Percentiles rank a stretch among this genome's conserved stretches.
These are phyloP conservation scores for Xylaria digitata DNA, from an alignment of 2,329 filamentous ascomycete species.

Conservation along the genomic window DNA sequence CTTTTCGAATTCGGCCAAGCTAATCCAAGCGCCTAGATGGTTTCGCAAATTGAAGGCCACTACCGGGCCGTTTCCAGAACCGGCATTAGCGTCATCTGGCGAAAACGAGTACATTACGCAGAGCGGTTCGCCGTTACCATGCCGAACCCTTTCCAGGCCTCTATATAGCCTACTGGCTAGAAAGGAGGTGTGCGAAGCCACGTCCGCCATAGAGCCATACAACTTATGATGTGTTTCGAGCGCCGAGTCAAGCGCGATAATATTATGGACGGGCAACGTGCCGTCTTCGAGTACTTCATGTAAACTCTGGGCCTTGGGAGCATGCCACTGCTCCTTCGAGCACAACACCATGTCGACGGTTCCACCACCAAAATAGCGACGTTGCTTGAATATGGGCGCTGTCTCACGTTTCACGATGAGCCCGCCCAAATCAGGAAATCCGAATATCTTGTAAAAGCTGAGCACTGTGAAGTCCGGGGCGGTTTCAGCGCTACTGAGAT, in stretches of 20 bases:
- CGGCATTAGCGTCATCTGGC: slow-evolving; percentile 48
- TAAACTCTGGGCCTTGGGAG: slow-evolving; percentile 74
- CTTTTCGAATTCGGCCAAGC: slow-evolving; percentile 87
- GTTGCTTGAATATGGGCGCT: slow-evolving; percentile 69
- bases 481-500: slow-evolving; percentile 69
- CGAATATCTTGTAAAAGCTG: slow-evolving; percentile 98
- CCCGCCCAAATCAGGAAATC: slow-evolving; percentile 90
- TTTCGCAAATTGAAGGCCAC: slow-evolving; percentile 86
- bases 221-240: slow-evolving; percentile 75
- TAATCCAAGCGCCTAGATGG: slow-evolving; percentile 77
- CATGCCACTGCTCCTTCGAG: slow-evolving; percentile 84
- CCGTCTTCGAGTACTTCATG: slow-evolving; percentile 92
- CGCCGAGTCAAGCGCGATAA: slow-evolving; percentile 82
- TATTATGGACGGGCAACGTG: slow-evolving; percentile 89
- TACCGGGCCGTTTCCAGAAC: slow-evolving; percentile 73
- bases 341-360: slow-evolving; percentile 91
- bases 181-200: slow-evolving; percentile 77
- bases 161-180: slow-evolving; percentile 70
- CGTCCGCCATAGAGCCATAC: slow-evolving; percentile 75
- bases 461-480: slow-evolving; percentile 88
- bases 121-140: slow-evolving; percentile 74
- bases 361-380: slow-evolving; percentile 91
- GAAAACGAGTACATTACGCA: slow-evolving; percentile 72
- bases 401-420: slow-evolving; percentile 82
- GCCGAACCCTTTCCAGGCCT: slow-evolving; percentile 69